Evolutionary conservation across 306 rosid genomes (phyloP), one percentile per base, ranked within the genome.

Genomic region (Cicer arietinum): DNA sequence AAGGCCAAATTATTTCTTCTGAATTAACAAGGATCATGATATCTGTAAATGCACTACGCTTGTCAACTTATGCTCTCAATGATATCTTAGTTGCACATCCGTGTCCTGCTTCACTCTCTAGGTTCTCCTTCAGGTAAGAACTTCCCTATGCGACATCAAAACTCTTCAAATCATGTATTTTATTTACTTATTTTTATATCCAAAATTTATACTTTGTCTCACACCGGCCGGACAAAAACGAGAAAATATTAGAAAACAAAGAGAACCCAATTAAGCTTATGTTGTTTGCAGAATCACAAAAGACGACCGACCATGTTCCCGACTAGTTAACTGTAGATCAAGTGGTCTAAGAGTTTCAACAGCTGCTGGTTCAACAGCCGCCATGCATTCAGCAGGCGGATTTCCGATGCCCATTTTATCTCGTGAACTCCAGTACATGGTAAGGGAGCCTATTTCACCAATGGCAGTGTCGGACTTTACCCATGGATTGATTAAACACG

Each of bases 361-460:
- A 6, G 95, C 92, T 52, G 91, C 96, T 1, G 97, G 98, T 79
- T 89, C 98, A 80, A 90, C 98, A 0, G 97, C 97, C 69, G 97
- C 98, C 42, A 91, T 94, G 98, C 93, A 47, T 44, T 90, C 97
- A 25, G 96, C 98, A 7, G 96, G 97, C 22, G 96, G 98, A 70
- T 86, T 81, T 79, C 84, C 75, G 3, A 90, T 91, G 96, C 89
- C 89, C 41, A 85, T 87, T 77, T 77, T 83, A 80, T 91, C 96
- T 12, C 85, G 5, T 69, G 89, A 89, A 69, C 96, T 94, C 73
- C 98, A 94, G 69, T 94, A 90, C 67, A 91, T 89, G 96, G 96
- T 86, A 69, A 89, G 98, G 85, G 98, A 94, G 85, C 96, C 98
- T 46, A 85, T 87, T 69, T 79, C 85, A 11, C 86, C 81, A 0